Percentiles rank a stretch among this genome's conserved stretches.
phyloP scores from a whole-genome alignment of 1,139 yeast species.

The Pichia sp. region DNA sequence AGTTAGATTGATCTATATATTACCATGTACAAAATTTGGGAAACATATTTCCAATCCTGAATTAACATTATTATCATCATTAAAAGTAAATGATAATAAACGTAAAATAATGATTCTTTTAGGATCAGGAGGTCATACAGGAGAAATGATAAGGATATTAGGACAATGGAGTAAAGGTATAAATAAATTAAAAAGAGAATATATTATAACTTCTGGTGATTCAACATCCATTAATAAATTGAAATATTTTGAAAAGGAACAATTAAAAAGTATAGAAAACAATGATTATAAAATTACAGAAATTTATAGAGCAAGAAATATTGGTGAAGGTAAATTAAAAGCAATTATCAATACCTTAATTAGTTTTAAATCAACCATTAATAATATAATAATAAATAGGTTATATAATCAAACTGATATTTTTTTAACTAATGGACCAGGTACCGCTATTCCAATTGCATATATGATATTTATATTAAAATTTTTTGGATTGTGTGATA shows the following conservation, averaged over 20 bases:
- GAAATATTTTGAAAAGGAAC: slow-evolving; percentile 34
- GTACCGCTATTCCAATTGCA: slow-evolving; percentile 78
- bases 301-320: slow-evolving; percentile 70
- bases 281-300: slow-evolving; percentile 30
- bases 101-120: slow-evolving; percentile 46
- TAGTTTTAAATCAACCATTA: slow-evolving; percentile 34
- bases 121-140: slow-evolving; percentile 95
- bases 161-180: slow-evolving; percentile 31
- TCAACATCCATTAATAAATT: slow-evolving; percentile 48
- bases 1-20: slow-evolving; percentile 13
- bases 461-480: slow-evolving; percentile 52
- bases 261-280: slow-evolving; percentile 10
- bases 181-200: slow-evolving; percentile 32
- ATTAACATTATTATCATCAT: no score
- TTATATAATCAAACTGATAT: slow-evolving; percentile 38
- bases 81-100: neutral
- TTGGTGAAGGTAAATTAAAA: slow-evolving; percentile 54
- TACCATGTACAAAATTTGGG: slow-evolving; percentile 15
- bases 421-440: slow-evolving; percentile 86
- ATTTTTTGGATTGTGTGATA: slow-evolving; percentile 43
- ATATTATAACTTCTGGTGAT: slow-evolving; percentile 55
- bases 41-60: neutral
- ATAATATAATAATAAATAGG: slow-evolving; percentile 7
- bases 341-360: slow-evolving; percentile 48
- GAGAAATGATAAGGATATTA: slow-evolving; percentile 78